Evolutionary conservation across 2,329 filamentous ascomycete genomes (phyloP).

Genomic region (Magnaporthiopsis rhizophila): DNA sequence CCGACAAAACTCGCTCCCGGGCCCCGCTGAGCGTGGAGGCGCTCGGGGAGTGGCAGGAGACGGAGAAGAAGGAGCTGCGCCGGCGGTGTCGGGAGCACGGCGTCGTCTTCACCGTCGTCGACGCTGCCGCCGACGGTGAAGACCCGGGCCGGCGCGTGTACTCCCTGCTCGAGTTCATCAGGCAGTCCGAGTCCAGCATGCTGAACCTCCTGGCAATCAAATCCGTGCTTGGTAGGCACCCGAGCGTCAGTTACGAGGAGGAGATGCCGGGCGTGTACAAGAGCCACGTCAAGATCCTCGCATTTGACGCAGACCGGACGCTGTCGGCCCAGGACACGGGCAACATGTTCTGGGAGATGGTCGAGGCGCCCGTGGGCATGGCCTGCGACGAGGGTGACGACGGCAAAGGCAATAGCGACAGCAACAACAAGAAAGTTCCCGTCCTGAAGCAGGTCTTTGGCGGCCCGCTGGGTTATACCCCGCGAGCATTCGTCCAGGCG

Average conservation of each 20-base stretch:
- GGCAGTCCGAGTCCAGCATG: constrained; percentile 18
- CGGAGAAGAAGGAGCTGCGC: constrained; percentile 35
- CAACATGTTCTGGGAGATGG: constrained; percentile 37
- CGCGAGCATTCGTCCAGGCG: constrained; percentile 43
- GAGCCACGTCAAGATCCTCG: constrained; percentile 27
- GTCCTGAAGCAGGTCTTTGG: constrained; percentile 40
- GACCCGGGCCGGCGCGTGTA: constrained; percentile 13
- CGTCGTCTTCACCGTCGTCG: constrained; percentile 35
- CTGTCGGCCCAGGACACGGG: constrained; percentile 42
- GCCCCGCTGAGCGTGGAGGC: constrained; percentile 23
- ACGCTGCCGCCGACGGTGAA: neutral
- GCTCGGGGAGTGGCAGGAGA: constrained; percentile 37
- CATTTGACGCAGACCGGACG: constrained; percentile 53
- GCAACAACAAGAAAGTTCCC: constrained; percentile 12
- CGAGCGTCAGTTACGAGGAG: constrained; percentile 14
- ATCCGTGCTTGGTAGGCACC: constrained; percentile 23
- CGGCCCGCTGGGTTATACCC: constrained; percentile 22
- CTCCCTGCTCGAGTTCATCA: constrained; percentile 28
- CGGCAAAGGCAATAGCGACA: neutral
- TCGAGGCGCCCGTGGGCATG: constrained; percentile 5
- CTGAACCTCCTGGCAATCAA: constrained; percentile 27
- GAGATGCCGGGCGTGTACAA: constrained; percentile 18
- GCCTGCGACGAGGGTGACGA: too few species aligned
- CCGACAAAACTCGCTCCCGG: constrained; percentile 31
- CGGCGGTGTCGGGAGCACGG: constrained; percentile 32